A percentile compares a stretch with the other conserved stretches of the same genome.
phyloP scores from a whole-genome alignment of 495 filamentous ascomycete genomes.

The Echria macrotheca region DNA sequence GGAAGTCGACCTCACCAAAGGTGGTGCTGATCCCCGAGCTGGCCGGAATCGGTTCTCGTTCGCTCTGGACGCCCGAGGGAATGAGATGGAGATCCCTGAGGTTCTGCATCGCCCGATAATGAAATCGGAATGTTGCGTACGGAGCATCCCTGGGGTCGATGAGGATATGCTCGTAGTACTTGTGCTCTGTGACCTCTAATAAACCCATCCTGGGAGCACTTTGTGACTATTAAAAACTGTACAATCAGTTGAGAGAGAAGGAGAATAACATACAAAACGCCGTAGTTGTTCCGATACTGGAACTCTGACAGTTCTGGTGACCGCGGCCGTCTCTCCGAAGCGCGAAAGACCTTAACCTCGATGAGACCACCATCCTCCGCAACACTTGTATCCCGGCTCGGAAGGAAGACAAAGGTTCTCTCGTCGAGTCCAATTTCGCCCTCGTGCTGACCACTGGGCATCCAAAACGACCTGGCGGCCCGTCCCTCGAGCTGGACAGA shows the following conservation, averaged over 20 bases:
- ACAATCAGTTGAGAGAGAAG: background rate
- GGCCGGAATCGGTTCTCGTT: too few species aligned
- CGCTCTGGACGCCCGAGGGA: too few species aligned
- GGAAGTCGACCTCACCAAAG: too few species aligned
- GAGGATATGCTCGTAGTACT: constrained; percentile 45
- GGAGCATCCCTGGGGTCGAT: constrained; percentile 43
- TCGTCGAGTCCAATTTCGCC: constrained; percentile 33
- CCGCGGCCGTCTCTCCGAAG: constrained; percentile 30
- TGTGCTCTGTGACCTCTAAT: too few species aligned
- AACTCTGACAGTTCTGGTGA: constrained; percentile 33
- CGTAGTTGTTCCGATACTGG: constrained; percentile 36
- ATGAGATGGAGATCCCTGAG: constrained; percentile 39
- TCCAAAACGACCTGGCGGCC: constrained; percentile 39
- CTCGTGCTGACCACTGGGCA: constrained; percentile 25
- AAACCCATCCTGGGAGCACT: constrained; percentile 34
- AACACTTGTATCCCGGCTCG: constrained; percentile 27
- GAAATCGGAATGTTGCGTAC: constrained; percentile 42
- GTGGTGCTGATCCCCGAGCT: too few species aligned
- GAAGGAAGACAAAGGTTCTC: constrained; percentile 38
- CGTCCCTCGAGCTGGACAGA: constrained; percentile 23
- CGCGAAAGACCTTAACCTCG: constrained; percentile 46
- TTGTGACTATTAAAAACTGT: constrained; percentile 4
- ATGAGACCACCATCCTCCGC: constrained; percentile 49
- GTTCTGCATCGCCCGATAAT: constrained; percentile 43
- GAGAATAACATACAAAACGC: constrained; percentile 39